Conservation (phyloP, 345 rosid genomes). For the Acer saccharum region DNA sequence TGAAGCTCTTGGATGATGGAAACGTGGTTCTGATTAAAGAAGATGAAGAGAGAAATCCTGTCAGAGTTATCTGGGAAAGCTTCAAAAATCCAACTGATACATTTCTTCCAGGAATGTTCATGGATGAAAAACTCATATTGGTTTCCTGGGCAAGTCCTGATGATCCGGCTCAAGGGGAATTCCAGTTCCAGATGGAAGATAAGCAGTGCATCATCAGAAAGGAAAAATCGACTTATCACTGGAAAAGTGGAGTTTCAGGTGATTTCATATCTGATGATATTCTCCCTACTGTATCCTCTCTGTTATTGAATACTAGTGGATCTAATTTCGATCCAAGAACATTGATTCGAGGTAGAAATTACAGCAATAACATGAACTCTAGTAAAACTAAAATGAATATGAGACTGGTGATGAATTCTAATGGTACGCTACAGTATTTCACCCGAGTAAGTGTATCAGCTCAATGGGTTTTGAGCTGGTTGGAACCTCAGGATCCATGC, state of each 20-base stretch:
- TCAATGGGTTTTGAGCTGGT: slow-evolving; percentile 35
- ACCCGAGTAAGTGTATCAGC: slow-evolving; percentile 1
- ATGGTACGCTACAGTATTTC: slow-evolving; percentile 37
- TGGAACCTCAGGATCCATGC: slow-evolving; percentile 40
- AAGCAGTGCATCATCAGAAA: slow-evolving; percentile 33
- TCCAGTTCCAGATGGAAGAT: slow-evolving; percentile 37
- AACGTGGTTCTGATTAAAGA: slow-evolving; percentile 26
- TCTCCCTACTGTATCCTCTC: background rate
- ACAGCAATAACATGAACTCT: background rate
- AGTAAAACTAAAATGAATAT: background rate
- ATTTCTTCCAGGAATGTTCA: slow-evolving; percentile 49
- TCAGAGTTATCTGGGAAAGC: slow-evolving; percentile 29
- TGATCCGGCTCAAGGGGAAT: slow-evolving; percentile 61
- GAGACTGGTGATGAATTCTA: slow-evolving; percentile 40
- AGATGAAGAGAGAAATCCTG: fast-evolving
- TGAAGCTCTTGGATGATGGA: slow-evolving; percentile 32
- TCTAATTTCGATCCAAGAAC: background rate
- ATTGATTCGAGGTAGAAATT: background rate
- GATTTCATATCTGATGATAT: slow-evolving; percentile 18
- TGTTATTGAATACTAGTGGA: slow-evolving; percentile 22
- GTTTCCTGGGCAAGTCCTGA: slow-evolving; percentile 34
- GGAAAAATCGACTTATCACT: background rate
- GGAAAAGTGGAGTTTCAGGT: slow-evolving; percentile 42
- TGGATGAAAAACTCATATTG: slow-evolving; percentile 18
- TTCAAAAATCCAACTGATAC: slow-evolving; percentile 57